Percentiles rank a stretch among this genome's conserved stretches.
phyloP scores from a whole-genome alignment of 371 early-diverging fungal species.

The Lichtheimia ornata region DNA sequence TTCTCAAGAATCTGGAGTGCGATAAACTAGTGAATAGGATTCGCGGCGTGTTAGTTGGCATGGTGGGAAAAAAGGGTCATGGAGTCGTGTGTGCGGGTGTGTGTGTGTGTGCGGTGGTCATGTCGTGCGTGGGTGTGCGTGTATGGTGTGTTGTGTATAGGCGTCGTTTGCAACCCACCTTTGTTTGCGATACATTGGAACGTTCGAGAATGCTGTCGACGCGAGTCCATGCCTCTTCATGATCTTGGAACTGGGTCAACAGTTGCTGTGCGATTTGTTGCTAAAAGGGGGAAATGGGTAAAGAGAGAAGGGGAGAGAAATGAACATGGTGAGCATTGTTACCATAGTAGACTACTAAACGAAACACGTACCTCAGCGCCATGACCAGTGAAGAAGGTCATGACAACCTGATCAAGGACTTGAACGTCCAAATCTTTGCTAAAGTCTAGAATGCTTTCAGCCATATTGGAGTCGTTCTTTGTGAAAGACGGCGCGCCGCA shows the following conservation, averaged over 20 bases:
- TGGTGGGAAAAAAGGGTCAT: too few relatives aligned
- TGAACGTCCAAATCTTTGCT: slow-evolving; percentile 83
- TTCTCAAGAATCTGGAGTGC: slow-evolving; percentile 97
- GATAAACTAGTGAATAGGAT: slow-evolving; percentile 72
- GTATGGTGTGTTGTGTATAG: too few relatives aligned
- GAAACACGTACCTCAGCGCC: slow-evolving; percentile 69
- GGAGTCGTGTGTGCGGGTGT: too few relatives aligned
- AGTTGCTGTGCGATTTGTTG: slow-evolving; percentile 81
- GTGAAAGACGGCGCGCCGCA: slow-evolving; percentile 31
- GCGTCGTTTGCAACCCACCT: slow-evolving; percentile 58
- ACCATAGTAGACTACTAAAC: too few relatives aligned
- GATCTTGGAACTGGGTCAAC: slow-evolving; percentile 94
- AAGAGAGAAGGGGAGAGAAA: not conserved
- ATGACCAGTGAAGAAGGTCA: slow-evolving; percentile 68
- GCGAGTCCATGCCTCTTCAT: slow-evolving; percentile 96
- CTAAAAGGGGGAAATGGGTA: slow-evolving; percentile 39
- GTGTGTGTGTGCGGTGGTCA: too few relatives aligned
- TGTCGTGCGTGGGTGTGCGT: too few relatives aligned
- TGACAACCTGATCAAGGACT: slow-evolving; percentile 89
- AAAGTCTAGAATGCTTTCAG: slow-evolving; percentile 87
- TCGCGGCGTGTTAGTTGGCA: too few relatives aligned
- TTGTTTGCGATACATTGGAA: slow-evolving; percentile 81
- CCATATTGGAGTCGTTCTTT: slow-evolving; percentile 29
- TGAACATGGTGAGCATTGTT: not conserved
- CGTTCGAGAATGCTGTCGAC: slow-evolving; percentile 94